Conservation (phyloP, 2,329 filamentous ascomycete species). For the Colletotrichum orbiculare region DNA sequence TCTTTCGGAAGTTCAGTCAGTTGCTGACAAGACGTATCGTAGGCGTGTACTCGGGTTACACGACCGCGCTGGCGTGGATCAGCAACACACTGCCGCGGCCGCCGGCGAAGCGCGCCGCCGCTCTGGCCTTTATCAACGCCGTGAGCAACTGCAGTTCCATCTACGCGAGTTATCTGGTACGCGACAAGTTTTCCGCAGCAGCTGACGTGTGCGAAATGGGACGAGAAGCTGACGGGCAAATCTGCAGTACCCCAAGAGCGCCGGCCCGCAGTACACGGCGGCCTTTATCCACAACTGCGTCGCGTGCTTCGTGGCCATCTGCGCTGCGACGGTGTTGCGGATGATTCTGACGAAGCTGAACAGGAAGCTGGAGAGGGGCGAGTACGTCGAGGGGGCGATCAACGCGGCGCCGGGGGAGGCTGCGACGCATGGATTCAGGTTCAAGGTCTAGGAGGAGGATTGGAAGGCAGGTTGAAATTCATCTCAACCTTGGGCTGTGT, state of each 20-base stretch:
- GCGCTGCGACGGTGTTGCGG: constrained; percentile 70
- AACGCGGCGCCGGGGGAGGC: constrained; percentile 67
- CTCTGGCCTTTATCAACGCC: constrained; percentile 81
- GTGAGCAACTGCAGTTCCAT: constrained; percentile 61
- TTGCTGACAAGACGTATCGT: neutral
- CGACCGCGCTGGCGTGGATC: constrained; percentile 78
- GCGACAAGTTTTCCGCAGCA: too few relatives aligned
- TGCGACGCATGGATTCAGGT: constrained; percentile 72
- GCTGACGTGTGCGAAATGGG: too few relatives aligned
- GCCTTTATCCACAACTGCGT: constrained; percentile 77
- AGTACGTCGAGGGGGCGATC: constrained; percentile 65
- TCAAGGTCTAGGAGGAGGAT: constrained; percentile 60
- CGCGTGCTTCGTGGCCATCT: constrained; percentile 72
- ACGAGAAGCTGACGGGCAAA: too few relatives aligned
- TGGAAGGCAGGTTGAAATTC: neutral
- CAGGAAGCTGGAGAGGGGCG: constrained; percentile 74
- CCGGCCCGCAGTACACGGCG: constrained; percentile 57
- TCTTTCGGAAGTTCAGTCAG: neutral
- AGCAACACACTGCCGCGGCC: constrained; percentile 79
- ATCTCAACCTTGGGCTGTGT: neutral
- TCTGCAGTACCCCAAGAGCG: constrained; percentile 62
- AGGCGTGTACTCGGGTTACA: constrained; percentile 57
- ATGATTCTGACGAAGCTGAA: constrained; percentile 74
- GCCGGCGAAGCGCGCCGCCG: constrained; percentile 76
- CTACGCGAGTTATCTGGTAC: constrained; percentile 71